Base-by-base conservation (phyloP, 2,329 filamentous ascomycete species). In the Aspergillus ochraceus region DNA sequence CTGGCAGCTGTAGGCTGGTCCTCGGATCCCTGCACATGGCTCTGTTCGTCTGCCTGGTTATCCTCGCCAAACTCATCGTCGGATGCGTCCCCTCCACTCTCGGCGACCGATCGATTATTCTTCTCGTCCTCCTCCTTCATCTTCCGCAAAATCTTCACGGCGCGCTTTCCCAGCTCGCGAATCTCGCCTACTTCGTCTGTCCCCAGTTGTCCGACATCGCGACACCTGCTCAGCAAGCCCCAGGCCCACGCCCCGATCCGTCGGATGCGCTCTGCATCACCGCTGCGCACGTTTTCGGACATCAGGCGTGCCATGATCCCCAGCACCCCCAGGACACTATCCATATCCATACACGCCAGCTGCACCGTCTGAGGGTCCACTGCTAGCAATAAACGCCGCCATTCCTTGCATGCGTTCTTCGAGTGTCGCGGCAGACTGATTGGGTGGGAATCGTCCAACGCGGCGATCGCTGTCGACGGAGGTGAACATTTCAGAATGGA, bases 171-270 rank as follows among this genome's bases (percentile, higher is more conserved):
- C 36, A 98, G 74, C 59, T 95, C 91, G 54, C 94, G 83, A 29
- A 97, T 80, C 68, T 87, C 86, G 5, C 87, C 88, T 32, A 96
- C 85, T 69, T 95, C 90, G 49, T 87, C 84, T 63, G 91, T 89
- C 61, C 86, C 86, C 72, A 97, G 79, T 73, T 90, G 87, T 1
- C 92, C 92, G 10, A 86, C 79, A 39, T 91, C 90, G 0, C 90
- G 88, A 60, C 94, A 82, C 59, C 87, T 84, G 2, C 90, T 91
- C 49, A 97, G 80, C 59, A 97, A 76, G 0, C 89, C 88, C 93
- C 92, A 97, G 4, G 91, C 80, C 94, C 94, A 98, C 17, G 87
- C 83, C 60, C 91, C 92, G 4, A 90, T 87, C 52, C 88, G 84
- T 67, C 85, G 83, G 26, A 86, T 81, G 30, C 92, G 79, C 30